Conservation (phyloP, 2,329 filamentous ascomycete species). For the Curvularia hawaiiensis region DNA sequence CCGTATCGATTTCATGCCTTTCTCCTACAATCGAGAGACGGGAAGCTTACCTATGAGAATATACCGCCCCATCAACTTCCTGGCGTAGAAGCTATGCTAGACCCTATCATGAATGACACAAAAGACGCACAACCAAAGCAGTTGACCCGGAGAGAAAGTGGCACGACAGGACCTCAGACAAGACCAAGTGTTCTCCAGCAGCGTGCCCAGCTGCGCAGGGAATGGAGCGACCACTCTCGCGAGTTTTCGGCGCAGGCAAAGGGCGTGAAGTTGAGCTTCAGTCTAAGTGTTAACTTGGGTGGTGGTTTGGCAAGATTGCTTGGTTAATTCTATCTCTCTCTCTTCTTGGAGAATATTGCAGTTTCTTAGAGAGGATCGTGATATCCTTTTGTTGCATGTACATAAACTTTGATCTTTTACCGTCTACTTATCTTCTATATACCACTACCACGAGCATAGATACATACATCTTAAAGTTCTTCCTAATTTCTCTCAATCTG, state of each 20-base stretch:
- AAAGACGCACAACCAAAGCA: slow-evolving; percentile 10
- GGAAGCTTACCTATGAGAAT: slow-evolving; percentile 32
- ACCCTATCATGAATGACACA: slow-evolving; percentile 28
- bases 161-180: slow-evolving; percentile 8
- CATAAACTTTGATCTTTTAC: not conserved
- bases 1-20: slow-evolving; percentile 41
- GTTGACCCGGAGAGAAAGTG: slow-evolving; percentile 11
- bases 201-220: slow-evolving; percentile 29
- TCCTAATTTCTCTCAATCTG: no score
- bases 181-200: slow-evolving; percentile 26
- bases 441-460: not conserved
- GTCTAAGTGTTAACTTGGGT: slow-evolving; percentile 33
- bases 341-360: not conserved
- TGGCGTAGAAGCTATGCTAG: slow-evolving; percentile 27
- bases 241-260: slow-evolving; percentile 33
- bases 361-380: not conserved
- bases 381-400: not conserved
- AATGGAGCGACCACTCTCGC: slow-evolving; percentile 36
- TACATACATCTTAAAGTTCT: no score
- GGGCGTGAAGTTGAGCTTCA: slow-evolving; percentile 38
- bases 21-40: slow-evolving; percentile 30
- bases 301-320: slow-evolving; percentile 33
- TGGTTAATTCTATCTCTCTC: slow-evolving; percentile 12
- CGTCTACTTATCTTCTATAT: not conserved
- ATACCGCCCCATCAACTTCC: slow-evolving; percentile 31